Conservation (phyloP, 2,329 filamentous ascomycete genomes). For the Fonsecaea pedrosoi region DNA sequence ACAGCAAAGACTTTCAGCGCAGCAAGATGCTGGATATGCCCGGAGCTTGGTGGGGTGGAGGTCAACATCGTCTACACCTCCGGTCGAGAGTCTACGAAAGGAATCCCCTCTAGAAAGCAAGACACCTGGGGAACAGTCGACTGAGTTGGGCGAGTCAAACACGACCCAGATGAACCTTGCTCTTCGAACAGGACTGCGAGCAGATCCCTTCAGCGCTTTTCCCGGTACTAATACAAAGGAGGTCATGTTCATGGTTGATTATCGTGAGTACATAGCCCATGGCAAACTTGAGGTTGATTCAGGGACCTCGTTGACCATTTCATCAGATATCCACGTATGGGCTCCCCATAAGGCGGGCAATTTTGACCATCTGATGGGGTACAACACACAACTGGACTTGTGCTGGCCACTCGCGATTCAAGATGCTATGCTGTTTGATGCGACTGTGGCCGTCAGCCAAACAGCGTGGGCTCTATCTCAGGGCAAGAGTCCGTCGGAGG, state of each 20-base stretch:
- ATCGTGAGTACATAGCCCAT: slow-evolving; percentile 13
- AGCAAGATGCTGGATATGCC: slow-evolving; percentile 24
- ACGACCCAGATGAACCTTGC: slow-evolving; percentile 10
- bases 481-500: slow-evolving; percentile 20
- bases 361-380: slow-evolving; percentile 27
- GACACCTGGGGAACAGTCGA: neutral
- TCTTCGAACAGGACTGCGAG: slow-evolving; percentile 17
- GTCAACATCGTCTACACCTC: slow-evolving; percentile 18
- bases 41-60: slow-evolving; percentile 31
- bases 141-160: neutral
- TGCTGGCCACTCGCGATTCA: slow-evolving; percentile 33
- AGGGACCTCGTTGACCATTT: slow-evolving; percentile 2
- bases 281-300: neutral
- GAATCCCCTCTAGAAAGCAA: neutral
- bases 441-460: slow-evolving; percentile 29
- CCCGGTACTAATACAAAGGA: slow-evolving; percentile 21
- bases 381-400: slow-evolving; percentile 31
- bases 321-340: slow-evolving; percentile 28
- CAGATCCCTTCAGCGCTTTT: slow-evolving; percentile 25
- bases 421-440: slow-evolving; percentile 33
- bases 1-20: slow-evolving; percentile 19
- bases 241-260: slow-evolving; percentile 29
- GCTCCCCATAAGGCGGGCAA: slow-evolving; percentile 23
- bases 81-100: slow-evolving; percentile 1
- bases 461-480: slow-evolving; percentile 23